Percentiles rank a stretch among this genome's conserved stretches.
Conservation (phyloP, 2,329 filamentous ascomycete species). For the Gaeumannomyces tritici region DNA sequence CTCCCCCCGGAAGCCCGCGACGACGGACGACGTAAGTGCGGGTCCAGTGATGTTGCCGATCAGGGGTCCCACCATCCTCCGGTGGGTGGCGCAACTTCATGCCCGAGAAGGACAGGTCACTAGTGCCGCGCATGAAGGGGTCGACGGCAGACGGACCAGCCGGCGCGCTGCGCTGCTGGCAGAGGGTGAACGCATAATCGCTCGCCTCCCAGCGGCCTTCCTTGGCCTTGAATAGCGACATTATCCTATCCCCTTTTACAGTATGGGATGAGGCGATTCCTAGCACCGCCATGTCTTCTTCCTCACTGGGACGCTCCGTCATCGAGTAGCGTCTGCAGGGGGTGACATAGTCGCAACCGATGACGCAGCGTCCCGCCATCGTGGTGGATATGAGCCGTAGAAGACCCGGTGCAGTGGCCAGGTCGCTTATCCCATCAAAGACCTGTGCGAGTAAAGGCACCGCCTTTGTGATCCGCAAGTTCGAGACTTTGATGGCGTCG, state of each 20-base stretch:
- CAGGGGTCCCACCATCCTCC: neutral
- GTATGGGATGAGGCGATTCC: neutral
- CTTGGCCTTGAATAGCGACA: neutral
- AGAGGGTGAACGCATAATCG: too few relatives aligned
- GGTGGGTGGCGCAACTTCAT: too few relatives aligned
- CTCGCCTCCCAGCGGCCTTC: too few relatives aligned
- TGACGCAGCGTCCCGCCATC: neutral
- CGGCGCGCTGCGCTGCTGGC: too few relatives aligned
- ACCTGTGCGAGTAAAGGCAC: neutral
- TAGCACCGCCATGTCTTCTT: neutral
- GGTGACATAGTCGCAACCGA: neutral
- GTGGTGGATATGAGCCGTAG: neutral
- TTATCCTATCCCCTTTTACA: neutral
- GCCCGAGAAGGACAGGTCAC: neutral
- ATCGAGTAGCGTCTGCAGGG: neutral
- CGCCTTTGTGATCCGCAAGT: neutral
- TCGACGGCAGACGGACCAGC: too few relatives aligned
- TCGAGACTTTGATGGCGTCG: too few relatives aligned
- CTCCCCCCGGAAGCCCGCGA: too few relatives aligned
- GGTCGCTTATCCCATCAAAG: neutral
- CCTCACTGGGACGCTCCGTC: rapidly evolving
- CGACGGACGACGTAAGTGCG: neutral
- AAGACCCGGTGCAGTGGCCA: neutral
- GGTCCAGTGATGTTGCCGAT: neutral
- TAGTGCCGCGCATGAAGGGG: too few relatives aligned